Evolutionary conservation across 371 early-diverging fungal species (phyloP).

Genomic region (Entomophthora muscae): DNA sequence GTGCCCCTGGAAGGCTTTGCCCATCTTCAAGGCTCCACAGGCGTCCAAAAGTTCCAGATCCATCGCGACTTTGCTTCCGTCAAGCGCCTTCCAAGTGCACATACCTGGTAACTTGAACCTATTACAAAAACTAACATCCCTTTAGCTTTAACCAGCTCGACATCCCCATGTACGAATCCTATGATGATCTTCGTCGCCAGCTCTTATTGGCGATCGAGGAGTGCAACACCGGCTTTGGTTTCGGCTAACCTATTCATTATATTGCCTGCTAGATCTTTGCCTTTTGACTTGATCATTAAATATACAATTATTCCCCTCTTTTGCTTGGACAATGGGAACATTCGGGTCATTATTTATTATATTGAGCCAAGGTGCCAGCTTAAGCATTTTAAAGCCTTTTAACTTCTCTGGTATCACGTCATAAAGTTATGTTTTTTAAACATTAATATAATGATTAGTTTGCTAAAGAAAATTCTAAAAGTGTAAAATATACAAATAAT

Average conservation of each 20-base stretch:
- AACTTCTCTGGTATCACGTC: no score
- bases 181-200: slow-evolving; percentile 77
- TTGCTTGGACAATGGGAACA: no score
- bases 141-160: slow-evolving; percentile 95
- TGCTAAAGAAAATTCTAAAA: no score
- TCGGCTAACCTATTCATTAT: slow-evolving; percentile 61
- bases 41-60: slow-evolving; percentile 96
- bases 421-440: no score
- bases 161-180: slow-evolving; percentile 85
- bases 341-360: no score
- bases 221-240: slow-evolving; percentile 90
- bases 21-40: slow-evolving; percentile 82
- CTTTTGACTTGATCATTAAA: no score
- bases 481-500: no score
- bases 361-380: no score
- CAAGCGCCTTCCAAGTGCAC: slow-evolving; percentile 86
- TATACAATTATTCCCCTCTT: no score
- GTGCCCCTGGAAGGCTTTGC: slow-evolving; percentile 96
- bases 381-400: no score
- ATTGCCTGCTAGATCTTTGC: no score
- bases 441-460: no score
- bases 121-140: slow-evolving; percentile 11
- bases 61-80: slow-evolving; percentile 87
- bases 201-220: slow-evolving; percentile 84
- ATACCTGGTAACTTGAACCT: slow-evolving; percentile 69